Base-by-base conservation (phyloP, 352 stramenopile genomes). In the Phytophthora cactorum region DNA sequence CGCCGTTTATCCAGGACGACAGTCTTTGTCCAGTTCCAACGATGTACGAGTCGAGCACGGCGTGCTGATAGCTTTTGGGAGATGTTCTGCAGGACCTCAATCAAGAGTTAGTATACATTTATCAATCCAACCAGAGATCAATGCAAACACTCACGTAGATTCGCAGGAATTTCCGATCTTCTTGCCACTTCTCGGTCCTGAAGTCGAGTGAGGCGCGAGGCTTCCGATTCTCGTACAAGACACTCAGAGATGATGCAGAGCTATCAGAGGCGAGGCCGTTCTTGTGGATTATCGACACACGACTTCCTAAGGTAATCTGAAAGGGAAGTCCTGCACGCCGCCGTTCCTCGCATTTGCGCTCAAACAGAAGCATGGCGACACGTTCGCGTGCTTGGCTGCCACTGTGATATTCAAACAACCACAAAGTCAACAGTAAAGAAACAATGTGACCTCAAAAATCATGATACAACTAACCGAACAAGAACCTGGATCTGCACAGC, bases 401-500 rank as follows among this genome's bases (percentile, higher is more conserved):
- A 34, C 81, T 87, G 44, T 52, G 53, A 49, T 3, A n/a, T n/a
- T n/a, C n/a, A n/a, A n/a, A n/a, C n/a, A n/a, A n/a, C n/a, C n/a
- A n/a, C n/a, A n/a, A n/a, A n/a, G n/a, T n/a, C n/a, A n/a, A n/a
- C n/a, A n/a, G n/a, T n/a, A n/a, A n/a, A n/a, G n/a, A n/a, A n/a
- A n/a, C n/a, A n/a, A n/a, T n/a, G n/a, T n/a, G n/a, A n/a, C n/a
- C n/a, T n/a, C n/a, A n/a, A n/a, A n/a, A n/a, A n/a, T n/a, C n/a
- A n/a, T n/a, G 8, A 14, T 3, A 28, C 27, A 31, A 70, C 66
- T 10, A 64, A 87, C 78, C 78, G 79, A 32, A 90, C 77, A 12
- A 90, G 61, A 41, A 73, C 69, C 39, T 90, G 81, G 59, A 88
- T 88, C 50, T 88, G 81, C 7, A 90, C 43, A 5, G 63, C 79